Evolutionary conservation across 192 early-diverging fungal genomes (phyloP).

Genomic region (Entomortierella chlamydospora): DNA sequence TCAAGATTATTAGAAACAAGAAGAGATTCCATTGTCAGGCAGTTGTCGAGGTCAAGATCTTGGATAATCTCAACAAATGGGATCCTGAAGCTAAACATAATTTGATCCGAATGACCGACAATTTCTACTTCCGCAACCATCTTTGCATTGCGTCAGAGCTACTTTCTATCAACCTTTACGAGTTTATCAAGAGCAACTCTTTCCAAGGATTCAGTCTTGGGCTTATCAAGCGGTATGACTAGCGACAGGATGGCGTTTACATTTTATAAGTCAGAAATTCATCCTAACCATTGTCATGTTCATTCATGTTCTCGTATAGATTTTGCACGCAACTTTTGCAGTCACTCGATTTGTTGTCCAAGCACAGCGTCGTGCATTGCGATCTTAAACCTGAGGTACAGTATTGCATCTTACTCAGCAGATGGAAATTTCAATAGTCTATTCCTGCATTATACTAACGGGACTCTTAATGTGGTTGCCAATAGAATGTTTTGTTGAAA

Average conservation of each 20-base stretch:
- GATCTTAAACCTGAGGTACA: slow-evolving; percentile 95
- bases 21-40: slow-evolving; percentile 97
- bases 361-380: slow-evolving; percentile 90
- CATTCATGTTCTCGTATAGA: slow-evolving; percentile 39
- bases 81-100: slow-evolving; percentile 84
- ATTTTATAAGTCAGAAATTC: neutral
- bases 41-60: slow-evolving; percentile 92
- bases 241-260: neutral
- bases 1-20: slow-evolving; percentile 97
- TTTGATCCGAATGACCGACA: slow-evolving; percentile 88
- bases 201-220: slow-evolving; percentile 90
- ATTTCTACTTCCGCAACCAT: slow-evolving; percentile 96
- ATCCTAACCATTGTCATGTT: neutral
- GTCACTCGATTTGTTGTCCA: slow-evolving; percentile 77
- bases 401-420: neutral
- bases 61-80: slow-evolving; percentile 85
- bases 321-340: slow-evolving; percentile 89
- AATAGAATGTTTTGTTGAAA: slow-evolving; percentile 84
- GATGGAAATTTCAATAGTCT: no score
- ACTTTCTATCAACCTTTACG: slow-evolving; percentile 95
- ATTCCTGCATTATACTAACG: no score
- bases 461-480: neutral
- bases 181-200: slow-evolving; percentile 93
- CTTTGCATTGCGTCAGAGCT: slow-evolving; percentile 96
- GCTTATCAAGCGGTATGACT: slow-evolving; percentile 68